Base-by-base conservation (phyloP, 164 flowering plant species). In the Euptelea pleiosperma region DNA sequence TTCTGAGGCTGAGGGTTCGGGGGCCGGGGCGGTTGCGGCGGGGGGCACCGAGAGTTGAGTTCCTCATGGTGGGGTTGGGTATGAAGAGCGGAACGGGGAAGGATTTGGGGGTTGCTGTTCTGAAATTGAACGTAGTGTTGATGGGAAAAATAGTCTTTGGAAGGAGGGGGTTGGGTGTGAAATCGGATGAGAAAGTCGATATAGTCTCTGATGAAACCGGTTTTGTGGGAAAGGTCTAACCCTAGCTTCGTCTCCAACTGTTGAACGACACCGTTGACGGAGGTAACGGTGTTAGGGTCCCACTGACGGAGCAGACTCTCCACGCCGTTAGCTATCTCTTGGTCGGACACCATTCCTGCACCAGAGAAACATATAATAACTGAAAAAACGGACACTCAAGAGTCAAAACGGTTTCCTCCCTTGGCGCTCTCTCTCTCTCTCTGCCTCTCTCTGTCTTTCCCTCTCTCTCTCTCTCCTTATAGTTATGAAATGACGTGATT, bases 231-330 rank as follows among this genome's bases (percentile, higher is more conserved):
- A 7, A 89, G 72, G 61, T 79, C 75, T 11, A 75, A 57, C 65
- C 96, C 92, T 65, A 89, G 63, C 44, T 82, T 76, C 30, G 80
- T 70, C 42, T 82, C 78, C 15, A 89, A 70, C 64, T 70, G 85
- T 57, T 78, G 75, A 48, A 89, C 82, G 49, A 89, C 75, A 56
- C 70, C 82, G 76, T 69, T 74, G 7, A 88, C 18, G 37, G 83
- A 51, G 14, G 73, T 70, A 28, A 76, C 35, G 31, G 59, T 6
- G 63, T 70, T 76, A 15, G 87, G 84, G 74, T 72, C 75, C 7
- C 82, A 62, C 15, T 75, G 79, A 24, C 90, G 79, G 51, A 89
- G 82, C 28, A 89, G 59, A 4, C 75, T 50, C 64, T 79, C 84
- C 19, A 89, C 70, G 0, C 74, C 87, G 63, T 77, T 63, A 5